phyloP scores from a whole-genome alignment of 2,329 filamentous ascomycete genomes.

The Alternaria incomplexa region DNA sequence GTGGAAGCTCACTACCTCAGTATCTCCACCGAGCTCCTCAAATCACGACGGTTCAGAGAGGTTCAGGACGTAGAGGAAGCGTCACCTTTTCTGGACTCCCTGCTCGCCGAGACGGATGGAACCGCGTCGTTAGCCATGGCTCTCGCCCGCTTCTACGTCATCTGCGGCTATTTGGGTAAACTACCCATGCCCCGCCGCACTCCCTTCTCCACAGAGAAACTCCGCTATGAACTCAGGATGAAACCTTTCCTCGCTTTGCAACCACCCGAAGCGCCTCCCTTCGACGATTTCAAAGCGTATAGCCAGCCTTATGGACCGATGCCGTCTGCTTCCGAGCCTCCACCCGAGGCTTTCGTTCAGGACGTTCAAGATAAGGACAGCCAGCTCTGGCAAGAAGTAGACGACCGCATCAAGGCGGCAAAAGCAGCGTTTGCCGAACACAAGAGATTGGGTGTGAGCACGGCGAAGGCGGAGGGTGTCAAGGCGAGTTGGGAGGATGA shows the following conservation, averaged over 20 bases:
- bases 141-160: slow-evolving; percentile 65
- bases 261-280: slow-evolving; percentile 70
- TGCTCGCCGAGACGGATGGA: slow-evolving; percentile 35
- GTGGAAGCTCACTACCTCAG: slow-evolving; percentile 23
- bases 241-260: slow-evolving; percentile 76
- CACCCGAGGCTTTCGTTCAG: slow-evolving; percentile 9
- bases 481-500: slow-evolving; percentile 48
- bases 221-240: slow-evolving; percentile 86
- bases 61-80: slow-evolving; percentile 19
- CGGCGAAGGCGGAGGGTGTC: slow-evolving; percentile 45
- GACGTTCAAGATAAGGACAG: slow-evolving; percentile 15
- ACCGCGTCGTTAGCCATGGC: slow-evolving; percentile 39
- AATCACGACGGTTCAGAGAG: slow-evolving; percentile 4
- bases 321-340: slow-evolving; percentile 1
- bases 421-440: slow-evolving; percentile 44
- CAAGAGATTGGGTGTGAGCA: slow-evolving; percentile 45
- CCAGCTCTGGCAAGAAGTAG: slow-evolving; percentile 34
- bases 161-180: slow-evolving; percentile 64
- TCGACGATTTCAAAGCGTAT: slow-evolving; percentile 62
- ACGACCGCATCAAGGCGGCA: slow-evolving; percentile 39
- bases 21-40: slow-evolving; percentile 5
- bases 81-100: slow-evolving; percentile 26
- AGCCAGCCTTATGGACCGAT: slow-evolving; percentile 39
- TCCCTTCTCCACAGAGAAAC: slow-evolving; percentile 70
- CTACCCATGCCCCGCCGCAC: slow-evolving; percentile 57